Evolutionary conservation across 2,329 filamentous ascomycete genomes (phyloP), one percentile per base, ranked within the genome.

Genomic region (Fusarium brachygibbosum): DNA sequence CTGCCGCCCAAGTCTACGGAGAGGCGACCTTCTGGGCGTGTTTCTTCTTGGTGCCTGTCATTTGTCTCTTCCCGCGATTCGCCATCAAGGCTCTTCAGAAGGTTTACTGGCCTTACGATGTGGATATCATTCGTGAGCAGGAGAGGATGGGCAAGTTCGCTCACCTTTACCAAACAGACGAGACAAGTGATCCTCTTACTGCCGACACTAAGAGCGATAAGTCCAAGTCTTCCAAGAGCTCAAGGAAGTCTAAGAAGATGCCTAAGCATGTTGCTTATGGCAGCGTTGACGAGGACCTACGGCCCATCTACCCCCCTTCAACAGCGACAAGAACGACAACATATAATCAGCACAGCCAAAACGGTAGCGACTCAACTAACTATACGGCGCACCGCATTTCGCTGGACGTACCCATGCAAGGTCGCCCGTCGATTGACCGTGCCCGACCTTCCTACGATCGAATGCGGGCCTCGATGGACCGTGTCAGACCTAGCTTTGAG

Each of bases 111-210:
- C 96, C 96, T 6, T 91, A 91, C 71, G 96, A 99, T 75, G 90
- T 98, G 61, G 96, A 99, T 78, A 97, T 99, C 69, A 90, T 99
- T 75, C 93, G 96, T 48, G 96, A 99, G 80, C 94, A 98, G 82
- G 89, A 97, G 65, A 88, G 88, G 29, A 85, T 90, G 81, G 96
- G 96, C 71, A 90, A 91, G 76, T 98, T 97, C 78, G 89, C 91
- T 70, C 88, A 93, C 74, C 84, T 95, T 50, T 73, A 83, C 76
- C 75, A 73, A 17, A 70, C 76, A 16, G 75, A 72, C 13, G 83
- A 83, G 53, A 46, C 65, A 5, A 63, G 54, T 6, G 81, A 76
- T 52, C 78, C 70, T 32, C 76, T 75, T 42, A 88, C 86, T 17
- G 72, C 69, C n/a, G 77, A 76, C 38, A 70, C 68, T 7, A 77